These are phyloP conservation scores for Phialophora verrucosa DNA, from an alignment of 2,329 filamentous ascomycete species.

Conservation along the genomic window DNA sequence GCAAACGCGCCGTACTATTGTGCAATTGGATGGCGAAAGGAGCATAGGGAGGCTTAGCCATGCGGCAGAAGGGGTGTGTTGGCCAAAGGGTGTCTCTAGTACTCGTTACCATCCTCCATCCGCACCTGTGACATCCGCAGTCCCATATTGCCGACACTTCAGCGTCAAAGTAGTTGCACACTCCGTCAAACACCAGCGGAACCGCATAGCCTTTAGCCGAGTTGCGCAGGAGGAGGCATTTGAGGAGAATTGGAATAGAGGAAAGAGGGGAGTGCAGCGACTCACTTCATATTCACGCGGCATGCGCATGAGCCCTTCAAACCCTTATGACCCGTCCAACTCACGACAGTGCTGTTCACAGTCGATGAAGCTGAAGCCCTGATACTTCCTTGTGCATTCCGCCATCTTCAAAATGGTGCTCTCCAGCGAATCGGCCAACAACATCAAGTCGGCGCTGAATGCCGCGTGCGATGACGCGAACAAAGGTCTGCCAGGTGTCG, in stretches of 20 bases:
- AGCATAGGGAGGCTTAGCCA: not conserved
- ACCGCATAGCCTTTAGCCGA: constrained; percentile 5
- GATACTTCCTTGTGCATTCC: not conserved
- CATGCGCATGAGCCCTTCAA: not conserved
- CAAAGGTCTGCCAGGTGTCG: constrained; percentile 46
- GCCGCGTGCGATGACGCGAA: constrained; percentile 44
- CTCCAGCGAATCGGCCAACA: constrained; percentile 25
- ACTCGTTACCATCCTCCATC: not conserved
- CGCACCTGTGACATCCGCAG: not conserved
- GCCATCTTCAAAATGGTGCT: constrained; percentile 23
- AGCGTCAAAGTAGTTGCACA: not conserved
- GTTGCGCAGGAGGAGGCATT: not conserved
- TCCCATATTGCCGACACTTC: not conserved
- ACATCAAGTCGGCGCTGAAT: constrained; percentile 20
- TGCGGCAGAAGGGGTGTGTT: not conserved
- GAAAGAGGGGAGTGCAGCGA: not conserved
- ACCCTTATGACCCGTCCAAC: not conserved
- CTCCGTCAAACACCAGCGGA: constrained; percentile 4
- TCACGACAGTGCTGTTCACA: not conserved
- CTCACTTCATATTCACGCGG: not conserved
- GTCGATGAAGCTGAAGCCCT: not conserved
- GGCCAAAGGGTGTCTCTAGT: not conserved
- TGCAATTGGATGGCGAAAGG: not conserved
- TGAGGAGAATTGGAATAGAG: not conserved
- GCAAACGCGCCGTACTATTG: not conserved